These are phyloP conservation scores for Digitaria exilis DNA, from an alignment of 202 grass and related monocot genomes.

Conservation along the genomic window DNA sequence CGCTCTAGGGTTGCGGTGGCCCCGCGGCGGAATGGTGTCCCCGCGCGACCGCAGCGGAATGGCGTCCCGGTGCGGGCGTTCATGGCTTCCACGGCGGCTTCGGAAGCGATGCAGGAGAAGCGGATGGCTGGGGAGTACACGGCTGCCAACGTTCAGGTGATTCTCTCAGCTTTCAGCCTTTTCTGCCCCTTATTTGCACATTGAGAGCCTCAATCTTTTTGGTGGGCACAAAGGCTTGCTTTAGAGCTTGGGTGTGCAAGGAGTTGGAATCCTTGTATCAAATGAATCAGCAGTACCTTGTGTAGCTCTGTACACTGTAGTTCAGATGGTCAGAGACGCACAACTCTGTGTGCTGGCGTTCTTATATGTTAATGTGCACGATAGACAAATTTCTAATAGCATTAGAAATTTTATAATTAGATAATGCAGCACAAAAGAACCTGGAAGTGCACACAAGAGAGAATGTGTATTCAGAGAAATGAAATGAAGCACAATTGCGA, in stretches of 20 bases:
- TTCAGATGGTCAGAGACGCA: not conserved
- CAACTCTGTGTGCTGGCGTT: not conserved
- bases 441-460: not conserved
- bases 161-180: not conserved
- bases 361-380: not conserved
- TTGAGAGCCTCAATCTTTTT: not conserved
- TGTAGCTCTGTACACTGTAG: not conserved
- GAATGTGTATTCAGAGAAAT: not conserved
- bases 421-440: not conserved
- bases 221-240: not conserved
- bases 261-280: constrained; percentile 1
- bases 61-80: constrained; percentile 63
- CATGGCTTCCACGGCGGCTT: constrained; percentile 64
- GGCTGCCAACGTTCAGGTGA: constrained; percentile 90
- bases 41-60: no score
- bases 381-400: not conserved
- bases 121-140: constrained; percentile 57
- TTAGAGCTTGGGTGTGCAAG: not conserved
- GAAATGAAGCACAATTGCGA: not conserved
- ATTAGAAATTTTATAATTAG: not conserved
- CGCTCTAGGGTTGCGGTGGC: constrained; percentile 50
- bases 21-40: constrained; percentile 38
- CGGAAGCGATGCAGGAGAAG: constrained; percentile 76
- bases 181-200: not conserved
- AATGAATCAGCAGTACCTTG: not conserved